Evolutionary conservation across 1,284 basidiomycete species (phyloP).

Genomic region (Irpex lacteus): DNA sequence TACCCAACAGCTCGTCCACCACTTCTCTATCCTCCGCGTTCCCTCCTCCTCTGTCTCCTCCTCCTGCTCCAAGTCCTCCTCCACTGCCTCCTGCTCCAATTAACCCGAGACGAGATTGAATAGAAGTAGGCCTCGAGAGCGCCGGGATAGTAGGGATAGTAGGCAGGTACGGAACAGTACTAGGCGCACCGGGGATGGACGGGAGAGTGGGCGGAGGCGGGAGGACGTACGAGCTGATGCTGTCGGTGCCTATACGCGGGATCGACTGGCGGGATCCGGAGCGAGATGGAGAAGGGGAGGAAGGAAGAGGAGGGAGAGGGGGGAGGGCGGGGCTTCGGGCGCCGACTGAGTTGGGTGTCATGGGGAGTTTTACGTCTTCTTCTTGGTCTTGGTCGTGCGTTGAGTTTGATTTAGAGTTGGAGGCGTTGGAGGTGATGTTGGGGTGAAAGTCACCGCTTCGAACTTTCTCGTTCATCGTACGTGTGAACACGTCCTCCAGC

Average conservation of each 20-base stretch:
- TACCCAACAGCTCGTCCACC: constrained; percentile 39
- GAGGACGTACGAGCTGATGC: not conserved
- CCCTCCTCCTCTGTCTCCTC: no score
- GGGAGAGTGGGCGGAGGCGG: not conserved
- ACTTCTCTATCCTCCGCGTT: constrained; percentile 33
- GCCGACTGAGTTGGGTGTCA: constrained; percentile 9
- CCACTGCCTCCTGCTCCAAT: no score
- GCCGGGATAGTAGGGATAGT: no score
- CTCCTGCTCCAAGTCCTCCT: no score
- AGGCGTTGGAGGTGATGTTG: not conserved
- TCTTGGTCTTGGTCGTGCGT: not conserved
- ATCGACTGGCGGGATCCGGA: no score
- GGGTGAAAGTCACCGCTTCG: no score
- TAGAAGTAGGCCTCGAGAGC: no score
- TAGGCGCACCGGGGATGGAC: not conserved
- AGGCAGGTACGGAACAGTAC: no score
- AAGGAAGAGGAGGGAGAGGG: not conserved
- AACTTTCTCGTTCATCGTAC: no score
- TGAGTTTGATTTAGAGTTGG: not conserved
- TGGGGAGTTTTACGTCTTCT: constrained; percentile 1
- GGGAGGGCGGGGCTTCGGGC: constrained; percentile 1
- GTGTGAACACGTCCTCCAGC: no score
- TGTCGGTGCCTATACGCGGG: not conserved
- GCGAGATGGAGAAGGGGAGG: not conserved
- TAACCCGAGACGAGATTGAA: no score